These are phyloP conservation scores for Asclepias syriaca DNA, from an alignment of 257 asterid genomes.

Conservation along the genomic window DNA sequence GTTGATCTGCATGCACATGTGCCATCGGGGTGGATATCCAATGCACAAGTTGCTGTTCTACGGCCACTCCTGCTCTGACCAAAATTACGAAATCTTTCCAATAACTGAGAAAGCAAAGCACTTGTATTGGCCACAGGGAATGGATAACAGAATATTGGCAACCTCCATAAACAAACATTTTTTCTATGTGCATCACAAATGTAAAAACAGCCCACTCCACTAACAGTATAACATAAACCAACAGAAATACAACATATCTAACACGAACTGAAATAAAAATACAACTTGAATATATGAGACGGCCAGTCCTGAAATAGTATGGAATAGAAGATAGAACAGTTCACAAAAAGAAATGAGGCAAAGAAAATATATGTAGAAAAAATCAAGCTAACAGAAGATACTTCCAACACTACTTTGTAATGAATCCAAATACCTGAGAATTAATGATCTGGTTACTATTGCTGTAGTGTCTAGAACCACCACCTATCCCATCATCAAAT, in stretches of 20 bases:
- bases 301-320: not conserved
- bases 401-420: no score
- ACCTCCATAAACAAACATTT: not conserved
- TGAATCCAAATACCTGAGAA: constrained; percentile 57
- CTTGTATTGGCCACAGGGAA: not conserved
- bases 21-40: constrained; percentile 67
- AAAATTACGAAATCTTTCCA: constrained; percentile 58
- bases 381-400: not conserved
- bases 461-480: constrained; percentile 39
- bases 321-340: constrained; percentile 1
- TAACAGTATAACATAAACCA: not conserved
- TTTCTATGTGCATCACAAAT: not conserved
- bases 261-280: not conserved
- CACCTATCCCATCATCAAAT: constrained; percentile 47
- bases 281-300: not conserved
- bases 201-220: not conserved
- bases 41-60: constrained; percentile 52
- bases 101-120: constrained; percentile 38
- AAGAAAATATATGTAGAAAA: not conserved
- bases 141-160: not conserved
- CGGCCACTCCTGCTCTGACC: constrained; percentile 38
- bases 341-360: not conserved
- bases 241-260: not conserved
- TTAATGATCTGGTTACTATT: constrained; percentile 36
- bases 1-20: constrained; percentile 71